Base-by-base conservation (phyloP, 73 alveolate species). In the Paraurostyla sp. region DNA sequence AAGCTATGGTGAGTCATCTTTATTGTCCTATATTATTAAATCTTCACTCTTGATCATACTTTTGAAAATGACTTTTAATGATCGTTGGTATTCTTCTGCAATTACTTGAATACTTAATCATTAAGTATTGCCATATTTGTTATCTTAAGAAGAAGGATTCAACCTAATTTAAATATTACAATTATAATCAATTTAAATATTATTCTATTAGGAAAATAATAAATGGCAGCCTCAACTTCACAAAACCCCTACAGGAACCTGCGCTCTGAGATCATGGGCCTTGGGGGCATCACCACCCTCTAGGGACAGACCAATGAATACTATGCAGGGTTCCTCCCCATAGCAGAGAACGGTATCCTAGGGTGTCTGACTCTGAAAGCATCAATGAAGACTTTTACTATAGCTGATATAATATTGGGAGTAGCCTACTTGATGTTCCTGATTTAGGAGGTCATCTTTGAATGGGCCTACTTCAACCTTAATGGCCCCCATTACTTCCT, bases 401-500 rank as follows among this genome's bases (percentile, higher is more conserved):
- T 75, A 18, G 36, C 48, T 43, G 87, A 75, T 75, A 32, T 75
- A 6, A 3, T 75, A 3, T 22, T 75, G 27, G 87, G 87, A 15
- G 73, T 49, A 20, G 27, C 48, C 33, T 75, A 49, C 52, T 22
- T 49, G 6, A 75, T 75, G 87, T 75, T 43, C 73, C 33, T 75
- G 50, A 25, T 48, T 2, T 49, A 49, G 23, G 84, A 69, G 35
- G 84, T 69, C 42, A 69, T 75, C 6, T n/a, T 75, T 49, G 73
- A 75, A 32, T 75, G 87, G 87, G 32, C 69, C n/a, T 75, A 46
- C 41, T 75, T 75, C 33, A 75, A 75, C 23, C 25, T 49, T 32
- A 46, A 46, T 15, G 87, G 87, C 7, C 87, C 87, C 51, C 87
- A 75, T 49, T 75, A 75, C 60, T 46, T 75, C 57, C 33, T 75